Conservation (phyloP, 768 basidiomycete genomes). For the Multifurca ochricompacta region DNA sequence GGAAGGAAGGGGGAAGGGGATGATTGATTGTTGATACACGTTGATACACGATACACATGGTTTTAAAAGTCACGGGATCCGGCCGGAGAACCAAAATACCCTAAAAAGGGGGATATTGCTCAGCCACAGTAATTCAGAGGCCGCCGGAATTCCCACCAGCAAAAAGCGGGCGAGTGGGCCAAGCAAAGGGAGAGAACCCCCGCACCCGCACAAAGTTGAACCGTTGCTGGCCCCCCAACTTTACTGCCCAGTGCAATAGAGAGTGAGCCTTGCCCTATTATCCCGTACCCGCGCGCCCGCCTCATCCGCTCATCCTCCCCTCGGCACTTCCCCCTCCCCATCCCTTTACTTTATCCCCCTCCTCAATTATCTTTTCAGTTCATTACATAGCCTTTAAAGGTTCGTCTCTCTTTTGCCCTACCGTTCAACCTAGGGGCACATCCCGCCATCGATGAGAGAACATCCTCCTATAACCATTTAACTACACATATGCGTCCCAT, state of each 20-base stretch:
- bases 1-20: slow-evolving; percentile 40
- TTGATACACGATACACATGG: too few species aligned
- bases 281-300: slow-evolving; percentile 15
- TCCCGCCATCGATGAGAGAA: slow-evolving; percentile 10
- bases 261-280: slow-evolving; percentile 9
- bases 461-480: background rate
- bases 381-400: slow-evolving; percentile 7
- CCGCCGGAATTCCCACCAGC: slow-evolving; percentile 10
- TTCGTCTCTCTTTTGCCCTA: background rate
- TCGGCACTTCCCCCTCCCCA: slow-evolving; percentile 5
- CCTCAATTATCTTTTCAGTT: background rate
- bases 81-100: background rate
- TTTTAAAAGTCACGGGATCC: background rate
- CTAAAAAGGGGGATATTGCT: background rate
- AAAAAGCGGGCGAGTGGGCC: too few species aligned
- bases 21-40: too few species aligned
- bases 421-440: background rate
- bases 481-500: background rate
- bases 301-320: slow-evolving; percentile 10
- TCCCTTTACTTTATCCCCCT: background rate
- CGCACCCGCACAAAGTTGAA: slow-evolving; percentile 12
- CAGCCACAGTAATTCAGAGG: slow-evolving; percentile 9
- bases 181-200: background rate
- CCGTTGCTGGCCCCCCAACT: slow-evolving; percentile 15
- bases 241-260: slow-evolving; percentile 2